Base-by-base conservation (phyloP, 129 eudicot genomes). In the Deinandra increscens region DNA sequence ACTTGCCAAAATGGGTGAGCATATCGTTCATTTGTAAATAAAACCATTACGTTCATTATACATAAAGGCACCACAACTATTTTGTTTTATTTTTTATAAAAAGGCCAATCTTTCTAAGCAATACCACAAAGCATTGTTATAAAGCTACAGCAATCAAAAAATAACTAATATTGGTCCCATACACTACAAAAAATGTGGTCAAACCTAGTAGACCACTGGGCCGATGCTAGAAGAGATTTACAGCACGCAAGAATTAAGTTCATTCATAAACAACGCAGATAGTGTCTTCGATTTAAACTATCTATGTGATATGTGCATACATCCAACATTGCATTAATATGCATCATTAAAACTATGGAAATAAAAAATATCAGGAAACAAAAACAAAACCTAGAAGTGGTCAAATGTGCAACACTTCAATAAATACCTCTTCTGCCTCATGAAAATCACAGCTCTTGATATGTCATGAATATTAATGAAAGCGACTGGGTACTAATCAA, bases 311-410 rank as follows among this genome's bases (percentile, higher is more conserved):
- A 46, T 44, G n/a, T 60, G 49, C 46, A 45, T 60, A 36, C 7
- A 61, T 43, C 36, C 34, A 44, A 18, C 60, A 61, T 60, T 29
- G 69, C 62, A 62, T 46, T 72, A 60, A 22, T 55, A 10, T n/a
- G 53, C 14, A 22, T 39, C 75, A 53, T 37, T 51, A 22, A 37
- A 55, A 54, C 63, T 14, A 13, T 34, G 12, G 11, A 31, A 31
- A 29, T 13, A 69, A 6, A 9, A 44, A 58, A 45, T n/a, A 31
- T 44, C 14, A 29, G 6, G 17, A 1, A 4, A 46, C n/a, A 46
- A 8, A 33, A 29, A 4, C 10, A 33, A 68, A 49, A 49, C 62
- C 1, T 36, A 50, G 0, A 50, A 5, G 62, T 56, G 11, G 39
- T 45, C 38, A 61, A 45, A 13, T 31, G 62, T 19, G 62, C 20